Evolutionary conservation across 371 early-diverging fungal species (phyloP), one percentile per base, ranked within the genome.

Genomic region (Apophysomyces variabilis): DNA sequence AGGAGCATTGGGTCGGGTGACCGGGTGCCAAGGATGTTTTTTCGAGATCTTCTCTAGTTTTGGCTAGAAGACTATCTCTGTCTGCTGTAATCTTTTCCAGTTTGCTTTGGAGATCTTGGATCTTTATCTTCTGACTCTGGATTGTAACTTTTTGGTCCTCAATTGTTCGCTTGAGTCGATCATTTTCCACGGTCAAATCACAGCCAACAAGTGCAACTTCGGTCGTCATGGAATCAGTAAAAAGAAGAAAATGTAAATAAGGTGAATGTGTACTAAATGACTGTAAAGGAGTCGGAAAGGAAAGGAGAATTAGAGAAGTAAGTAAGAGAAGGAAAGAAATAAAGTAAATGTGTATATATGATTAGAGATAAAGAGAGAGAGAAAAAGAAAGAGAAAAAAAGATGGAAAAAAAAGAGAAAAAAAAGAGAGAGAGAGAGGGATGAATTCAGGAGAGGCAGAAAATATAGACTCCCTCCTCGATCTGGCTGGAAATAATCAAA

Each of bases 141-240:
- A 95, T 93, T 38, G 93, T 87, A 36, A 75, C 66, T 64, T 91
- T 82, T 77, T 94, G 95, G 58, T 89, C 87, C 72, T 95, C 95
- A 65, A 94, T 90, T 64, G 94, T 89, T 72, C 85, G 89, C 92
- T 92, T 93, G 21, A 96, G 84, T 68, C 90, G 89, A 41, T 89
- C 89, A 65, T 93, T 93, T 70, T 95, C 91, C 14, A 61, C 26
- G 8, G 58, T 41, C 35, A 66, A 12, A 43, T 71, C 67, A 37
- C 57, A 46, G 41, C 36, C 47, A 57, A 46, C 43, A 63, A 37
- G 39, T 43, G 57, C 57, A 21, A 65, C 58, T 58, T 66, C 64
- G 44, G 58, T 70, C 56, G 59, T 58, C 60, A 62, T 62, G 43
- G 44, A 9, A 14, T 43, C 14, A 14, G 13, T 21, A 13, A 26